A percentile compares a stretch with the other conserved stretches of the same genome.
These are phyloP conservation scores for Boletus rubescentipes DNA, from an alignment of 768 basidiomycete genomes.

Conservation along the genomic window DNA sequence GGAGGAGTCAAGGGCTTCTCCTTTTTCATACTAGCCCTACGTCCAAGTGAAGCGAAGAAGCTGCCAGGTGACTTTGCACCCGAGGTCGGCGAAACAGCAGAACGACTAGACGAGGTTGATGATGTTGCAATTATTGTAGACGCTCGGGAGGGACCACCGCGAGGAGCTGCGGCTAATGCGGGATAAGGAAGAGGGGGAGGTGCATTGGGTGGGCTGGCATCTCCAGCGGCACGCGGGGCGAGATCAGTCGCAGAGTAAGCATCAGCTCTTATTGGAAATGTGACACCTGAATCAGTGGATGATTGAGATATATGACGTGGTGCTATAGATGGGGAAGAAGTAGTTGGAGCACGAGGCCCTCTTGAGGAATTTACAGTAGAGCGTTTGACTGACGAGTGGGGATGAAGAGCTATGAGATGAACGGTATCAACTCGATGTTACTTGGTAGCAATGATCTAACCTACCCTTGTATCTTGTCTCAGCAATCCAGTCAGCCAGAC, in stretches of 20 bases:
- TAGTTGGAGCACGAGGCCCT: constrained; percentile 35
- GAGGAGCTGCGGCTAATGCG: constrained; percentile 47
- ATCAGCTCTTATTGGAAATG: constrained; percentile 79
- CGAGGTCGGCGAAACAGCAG: constrained; percentile 42
- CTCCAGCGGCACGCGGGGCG: constrained; percentile 43
- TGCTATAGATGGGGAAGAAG: constrained; percentile 47
- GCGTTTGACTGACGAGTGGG: constrained; percentile 28
- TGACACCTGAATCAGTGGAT: constrained; percentile 72
- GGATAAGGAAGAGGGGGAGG: constrained; percentile 75
- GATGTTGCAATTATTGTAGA: constrained; percentile 39
- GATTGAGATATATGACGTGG: constrained; percentile 68
- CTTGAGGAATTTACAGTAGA: constrained; percentile 20
- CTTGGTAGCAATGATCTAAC: not conserved
- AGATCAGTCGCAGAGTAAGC: constrained; percentile 79
- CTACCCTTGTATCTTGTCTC: constrained; percentile 57
- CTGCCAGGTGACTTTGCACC: constrained; percentile 46
- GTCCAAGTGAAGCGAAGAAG: constrained; percentile 74
- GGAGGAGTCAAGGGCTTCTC: constrained; percentile 31
- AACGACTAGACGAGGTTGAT: constrained; percentile 49
- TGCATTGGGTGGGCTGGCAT: constrained; percentile 51
- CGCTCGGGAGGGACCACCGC: constrained; percentile 25
- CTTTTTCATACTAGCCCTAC: constrained; percentile 60
- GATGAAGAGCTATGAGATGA: constrained; percentile 19
- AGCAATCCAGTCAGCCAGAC: constrained; percentile 73
- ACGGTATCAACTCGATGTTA: constrained; percentile 2